These are phyloP conservation scores for Zoysia matrella DNA, from an alignment of 202 grass and related monocot species.

Conservation along the genomic window DNA sequence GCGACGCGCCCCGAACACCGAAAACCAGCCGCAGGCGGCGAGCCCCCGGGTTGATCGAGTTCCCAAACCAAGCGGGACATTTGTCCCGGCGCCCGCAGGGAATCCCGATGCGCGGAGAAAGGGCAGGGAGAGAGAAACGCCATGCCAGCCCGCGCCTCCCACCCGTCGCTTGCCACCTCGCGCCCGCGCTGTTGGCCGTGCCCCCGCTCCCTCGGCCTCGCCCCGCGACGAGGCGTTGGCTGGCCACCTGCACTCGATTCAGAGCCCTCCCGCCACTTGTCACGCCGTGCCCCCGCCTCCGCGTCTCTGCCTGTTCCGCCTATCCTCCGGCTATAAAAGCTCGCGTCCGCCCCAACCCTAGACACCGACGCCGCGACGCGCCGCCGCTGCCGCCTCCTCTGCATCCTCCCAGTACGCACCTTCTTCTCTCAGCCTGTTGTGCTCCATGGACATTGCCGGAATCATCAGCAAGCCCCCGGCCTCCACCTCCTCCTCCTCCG, in stretches of 20 bases:
- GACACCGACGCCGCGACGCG: constrained; percentile 37
- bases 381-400: constrained; percentile 20
- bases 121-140: neutral
- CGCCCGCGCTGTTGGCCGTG: constrained; percentile 52
- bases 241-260: constrained; percentile 27
- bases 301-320: constrained; percentile 40
- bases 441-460: constrained; percentile 43
- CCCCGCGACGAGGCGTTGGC: constrained; percentile 12
- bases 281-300: constrained; percentile 39
- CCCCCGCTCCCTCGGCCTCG: constrained; percentile 48
- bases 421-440: neutral
- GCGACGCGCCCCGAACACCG: neutral
- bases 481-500: constrained; percentile 33
- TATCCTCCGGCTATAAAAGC: constrained; percentile 51
- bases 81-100: constrained; percentile 48
- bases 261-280: constrained; percentile 60
- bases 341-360: constrained; percentile 58
- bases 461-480: constrained; percentile 43
- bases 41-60: neutral
- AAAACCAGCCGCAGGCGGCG: constrained; percentile 12
- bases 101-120: constrained; percentile 43
- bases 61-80: constrained; percentile 34
- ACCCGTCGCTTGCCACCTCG: constrained; percentile 28
- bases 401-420: neutral
- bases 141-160: no score